phyloP scores from a whole-genome alignment of 495 filamentous ascomycete species.

The Ascodesmis nigricans region DNA sequence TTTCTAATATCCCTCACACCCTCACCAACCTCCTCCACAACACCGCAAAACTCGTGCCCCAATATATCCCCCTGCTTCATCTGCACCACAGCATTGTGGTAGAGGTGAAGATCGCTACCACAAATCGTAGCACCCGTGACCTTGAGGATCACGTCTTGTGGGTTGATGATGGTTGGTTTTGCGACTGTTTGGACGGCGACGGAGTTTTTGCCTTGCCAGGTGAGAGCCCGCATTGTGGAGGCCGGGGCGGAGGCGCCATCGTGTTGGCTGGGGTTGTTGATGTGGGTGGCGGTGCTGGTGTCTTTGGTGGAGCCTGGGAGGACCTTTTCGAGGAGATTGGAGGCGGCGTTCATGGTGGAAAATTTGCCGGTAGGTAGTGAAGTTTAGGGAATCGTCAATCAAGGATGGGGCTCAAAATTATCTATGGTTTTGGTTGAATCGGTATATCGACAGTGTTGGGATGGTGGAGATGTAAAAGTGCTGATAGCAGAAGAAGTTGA shows the following conservation, averaged over 20 bases:
- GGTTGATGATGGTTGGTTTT: slow-evolving; percentile 38
- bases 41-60: slow-evolving; percentile 74
- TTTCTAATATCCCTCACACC: slow-evolving; percentile 35
- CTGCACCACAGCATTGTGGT: slow-evolving; percentile 48
- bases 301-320: slow-evolving; percentile 3
- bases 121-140: slow-evolving; percentile 76
- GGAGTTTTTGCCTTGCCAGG: slow-evolving; percentile 46
- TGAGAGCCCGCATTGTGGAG: slow-evolving; percentile 41
- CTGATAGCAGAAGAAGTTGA: too few species aligned
- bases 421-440: too few species aligned
- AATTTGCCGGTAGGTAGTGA: too few species aligned
- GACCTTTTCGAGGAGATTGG: slow-evolving; percentile 8
- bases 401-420: too few species aligned
- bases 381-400: too few species aligned
- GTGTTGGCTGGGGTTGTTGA: slow-evolving; percentile 4
- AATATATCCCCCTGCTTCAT: slow-evolving; percentile 68
- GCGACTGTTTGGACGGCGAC: background rate
- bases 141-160: slow-evolving; percentile 57
- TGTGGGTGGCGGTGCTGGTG: background rate
- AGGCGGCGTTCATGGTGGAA: slow-evolving; percentile 11
- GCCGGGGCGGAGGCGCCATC: slow-evolving; percentile 5
- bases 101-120: slow-evolving; percentile 65
- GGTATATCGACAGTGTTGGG: too few species aligned
- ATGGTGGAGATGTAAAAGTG: too few species aligned
- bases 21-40: slow-evolving; percentile 49